Conservation (phyloP, 495 filamentous ascomycete genomes). For the Tricharina praecox region DNA sequence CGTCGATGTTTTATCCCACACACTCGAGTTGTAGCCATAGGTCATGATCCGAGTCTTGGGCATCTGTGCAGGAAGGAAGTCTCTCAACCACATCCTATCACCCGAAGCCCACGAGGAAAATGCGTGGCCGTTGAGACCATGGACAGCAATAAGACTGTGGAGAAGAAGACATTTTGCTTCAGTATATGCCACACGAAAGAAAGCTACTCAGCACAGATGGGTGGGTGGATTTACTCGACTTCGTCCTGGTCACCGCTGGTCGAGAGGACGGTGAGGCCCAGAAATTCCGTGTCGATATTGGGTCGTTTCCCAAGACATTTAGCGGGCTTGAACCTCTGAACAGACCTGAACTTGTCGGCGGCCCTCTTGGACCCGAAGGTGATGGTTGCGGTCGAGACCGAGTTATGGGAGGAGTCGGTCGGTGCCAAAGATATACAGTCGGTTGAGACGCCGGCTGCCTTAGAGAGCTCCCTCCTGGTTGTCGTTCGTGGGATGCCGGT, state of each 20-base stretch:
- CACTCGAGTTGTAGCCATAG: slow-evolving; percentile 22
- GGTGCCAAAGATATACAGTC: slow-evolving; percentile 3
- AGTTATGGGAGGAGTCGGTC: neutral
- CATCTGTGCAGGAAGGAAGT: slow-evolving; percentile 23
- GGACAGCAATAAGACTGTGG: slow-evolving; percentile 20
- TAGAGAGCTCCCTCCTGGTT: neutral
- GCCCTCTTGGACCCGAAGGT: neutral
- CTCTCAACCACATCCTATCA: slow-evolving; percentile 19
- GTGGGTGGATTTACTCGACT: slow-evolving; percentile 3
- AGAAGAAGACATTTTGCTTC: neutral
- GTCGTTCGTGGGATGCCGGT: neutral
- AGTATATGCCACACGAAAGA: neutral
- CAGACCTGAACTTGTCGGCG: neutral
- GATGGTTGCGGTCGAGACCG: slow-evolving; percentile 6
- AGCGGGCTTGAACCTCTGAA: neutral
- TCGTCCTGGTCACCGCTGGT: neutral
- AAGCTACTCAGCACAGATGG: neutral
- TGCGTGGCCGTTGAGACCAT: slow-evolving; percentile 19
- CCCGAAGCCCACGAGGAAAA: slow-evolving; percentile 13
- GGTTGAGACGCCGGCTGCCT: neutral
- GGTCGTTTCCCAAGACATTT: neutral
- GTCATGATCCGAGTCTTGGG: slow-evolving; percentile 24
- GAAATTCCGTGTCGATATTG: slow-evolving; percentile 3
- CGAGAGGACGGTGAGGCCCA: slow-evolving; percentile 7
- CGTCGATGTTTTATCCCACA: neutral